These are phyloP conservation scores for Vitis rupestris DNA, from an alignment of 164 flowering plant species.

Conservation along the genomic window DNA sequence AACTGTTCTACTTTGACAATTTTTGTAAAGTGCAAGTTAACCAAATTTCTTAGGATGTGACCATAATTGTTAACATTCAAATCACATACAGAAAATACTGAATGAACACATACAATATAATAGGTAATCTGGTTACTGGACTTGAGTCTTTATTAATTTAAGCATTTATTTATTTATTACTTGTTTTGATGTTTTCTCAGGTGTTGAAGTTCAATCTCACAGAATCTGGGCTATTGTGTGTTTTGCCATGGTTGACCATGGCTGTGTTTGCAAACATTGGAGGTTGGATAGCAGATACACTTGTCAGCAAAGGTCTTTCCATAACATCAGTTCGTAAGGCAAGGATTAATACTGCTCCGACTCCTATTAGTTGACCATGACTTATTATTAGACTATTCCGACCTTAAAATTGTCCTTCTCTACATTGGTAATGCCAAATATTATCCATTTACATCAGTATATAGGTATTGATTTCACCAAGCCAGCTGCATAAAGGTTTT, in stretches of 20 bases:
- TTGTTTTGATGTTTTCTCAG: constrained; percentile 31
- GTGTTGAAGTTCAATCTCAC: constrained; percentile 98
- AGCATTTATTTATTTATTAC: neutral
- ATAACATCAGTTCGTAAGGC: constrained; percentile 94
- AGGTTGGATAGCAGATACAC: constrained; percentile 98
- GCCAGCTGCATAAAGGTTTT: too few relatives aligned
- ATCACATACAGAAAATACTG: too few relatives aligned
- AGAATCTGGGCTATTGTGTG: constrained; percentile 92
- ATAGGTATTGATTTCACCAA: neutral
- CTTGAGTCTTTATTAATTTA: neutral
- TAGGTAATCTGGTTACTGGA: neutral
- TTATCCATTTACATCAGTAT: neutral
- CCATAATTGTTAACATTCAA: neutral
- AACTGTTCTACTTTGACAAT: neutral
- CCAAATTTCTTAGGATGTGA: neutral
- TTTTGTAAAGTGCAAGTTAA: neutral
- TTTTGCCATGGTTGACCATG: constrained; percentile 98
- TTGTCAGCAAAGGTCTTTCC: constrained; percentile 90
- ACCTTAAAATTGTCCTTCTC: too few relatives aligned
- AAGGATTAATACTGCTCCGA: constrained; percentile 15
- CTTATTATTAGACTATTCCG: neutral
- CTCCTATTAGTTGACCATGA: neutral
- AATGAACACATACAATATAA: neutral
- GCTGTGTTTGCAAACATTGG: constrained; percentile 96
- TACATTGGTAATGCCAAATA: neutral